phyloP scores from a whole-genome alignment of 2,329 filamentous ascomycete species.

The Zymoseptoria passerinii region DNA sequence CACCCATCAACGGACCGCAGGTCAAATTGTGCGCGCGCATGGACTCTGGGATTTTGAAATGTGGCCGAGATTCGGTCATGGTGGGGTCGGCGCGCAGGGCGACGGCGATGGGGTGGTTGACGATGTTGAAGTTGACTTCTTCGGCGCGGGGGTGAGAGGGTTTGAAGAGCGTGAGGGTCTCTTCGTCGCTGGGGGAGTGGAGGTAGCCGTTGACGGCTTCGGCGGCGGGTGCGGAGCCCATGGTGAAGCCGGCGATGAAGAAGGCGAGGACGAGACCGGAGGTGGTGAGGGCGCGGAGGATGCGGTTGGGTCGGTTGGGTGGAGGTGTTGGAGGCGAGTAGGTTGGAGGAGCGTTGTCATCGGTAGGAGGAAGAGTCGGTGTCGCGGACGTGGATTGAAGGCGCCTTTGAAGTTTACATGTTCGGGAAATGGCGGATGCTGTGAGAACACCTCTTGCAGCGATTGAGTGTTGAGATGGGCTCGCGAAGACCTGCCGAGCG shows the following conservation, averaged over 20 bases:
- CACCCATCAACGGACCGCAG: constrained; percentile 66
- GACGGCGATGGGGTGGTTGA: constrained; percentile 64
- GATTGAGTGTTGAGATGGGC: constrained; percentile 1
- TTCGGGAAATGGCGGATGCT: neutral
- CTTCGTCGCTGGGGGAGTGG: constrained; percentile 57
- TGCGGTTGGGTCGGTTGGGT: constrained; percentile 2
- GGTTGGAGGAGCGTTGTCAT: neutral
- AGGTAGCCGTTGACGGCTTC: constrained; percentile 43
- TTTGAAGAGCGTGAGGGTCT: constrained; percentile 60
- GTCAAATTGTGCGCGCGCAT: constrained; percentile 71
- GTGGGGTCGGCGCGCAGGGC: constrained; percentile 58
- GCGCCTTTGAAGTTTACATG: constrained; percentile 5
- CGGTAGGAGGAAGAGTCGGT: constrained; percentile 1
- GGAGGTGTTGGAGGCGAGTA: neutral
- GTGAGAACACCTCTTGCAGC: neutral
- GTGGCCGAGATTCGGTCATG: constrained; percentile 70
- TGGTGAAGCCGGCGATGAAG: constrained; percentile 48
- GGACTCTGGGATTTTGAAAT: constrained; percentile 70
- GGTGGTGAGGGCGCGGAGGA: constrained; percentile 28
- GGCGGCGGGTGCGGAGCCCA: constrained; percentile 48
- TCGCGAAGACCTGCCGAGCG: constrained; percentile 10
- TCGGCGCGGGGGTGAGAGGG: constrained; percentile 44
- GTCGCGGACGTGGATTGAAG: constrained; percentile 9
- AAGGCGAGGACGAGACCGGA: constrained; percentile 41
- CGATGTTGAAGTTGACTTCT: constrained; percentile 65